A percentile compares a stretch with the other conserved stretches of the same genome.
phyloP scores from a whole-genome alignment of 192 early-diverging fungal genomes.

The Umbelopsis vinacea region DNA sequence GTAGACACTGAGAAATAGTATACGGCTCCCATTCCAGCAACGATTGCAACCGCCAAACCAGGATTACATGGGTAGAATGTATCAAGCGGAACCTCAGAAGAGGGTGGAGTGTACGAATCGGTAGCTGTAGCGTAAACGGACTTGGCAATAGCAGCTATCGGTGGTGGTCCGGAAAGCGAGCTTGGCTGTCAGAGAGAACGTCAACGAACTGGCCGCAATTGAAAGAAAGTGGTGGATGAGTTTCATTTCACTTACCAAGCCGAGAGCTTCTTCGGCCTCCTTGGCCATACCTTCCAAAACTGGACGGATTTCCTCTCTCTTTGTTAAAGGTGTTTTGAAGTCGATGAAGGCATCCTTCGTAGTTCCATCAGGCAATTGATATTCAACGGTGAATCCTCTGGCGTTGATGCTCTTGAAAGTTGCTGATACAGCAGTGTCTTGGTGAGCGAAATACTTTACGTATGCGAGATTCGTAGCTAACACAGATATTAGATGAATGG shows the following conservation, averaged over 20 bases:
- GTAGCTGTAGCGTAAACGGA: conserved; percentile 30
- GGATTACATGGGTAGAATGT: conserved; percentile 26
- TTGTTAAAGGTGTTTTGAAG: conserved; percentile 36
- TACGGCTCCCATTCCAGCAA: not conserved
- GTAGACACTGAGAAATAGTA: conserved; percentile 9
- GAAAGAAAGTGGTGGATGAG: not conserved
- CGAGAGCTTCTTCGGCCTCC: conserved; percentile 49
- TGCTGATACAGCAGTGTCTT: conserved; percentile 34
- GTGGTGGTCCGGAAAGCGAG: conserved; percentile 42
- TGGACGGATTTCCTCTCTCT: conserved; percentile 45
- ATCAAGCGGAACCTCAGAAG: conserved; percentile 13
- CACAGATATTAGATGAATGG: not conserved
- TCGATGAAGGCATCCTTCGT: conserved; percentile 31
- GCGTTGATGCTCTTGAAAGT: conserved; percentile 43
- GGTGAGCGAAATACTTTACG: conserved; percentile 45
- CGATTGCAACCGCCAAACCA: not conserved
- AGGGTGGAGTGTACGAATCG: conserved; percentile 22
- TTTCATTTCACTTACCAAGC: conserved; percentile 37
- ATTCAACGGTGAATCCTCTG: conserved; percentile 34
- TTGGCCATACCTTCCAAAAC: conserved; percentile 50
- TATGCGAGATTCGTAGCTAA: conserved; percentile 45
- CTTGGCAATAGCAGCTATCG: conserved; percentile 38
- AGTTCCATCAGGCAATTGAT: conserved; percentile 22
- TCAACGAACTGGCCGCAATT: not conserved
- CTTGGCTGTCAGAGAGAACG: conserved; percentile 28